Evolutionary conservation across 2,329 filamentous ascomycete genomes (phyloP).

Genomic region (Scytalidium lignicola): DNA sequence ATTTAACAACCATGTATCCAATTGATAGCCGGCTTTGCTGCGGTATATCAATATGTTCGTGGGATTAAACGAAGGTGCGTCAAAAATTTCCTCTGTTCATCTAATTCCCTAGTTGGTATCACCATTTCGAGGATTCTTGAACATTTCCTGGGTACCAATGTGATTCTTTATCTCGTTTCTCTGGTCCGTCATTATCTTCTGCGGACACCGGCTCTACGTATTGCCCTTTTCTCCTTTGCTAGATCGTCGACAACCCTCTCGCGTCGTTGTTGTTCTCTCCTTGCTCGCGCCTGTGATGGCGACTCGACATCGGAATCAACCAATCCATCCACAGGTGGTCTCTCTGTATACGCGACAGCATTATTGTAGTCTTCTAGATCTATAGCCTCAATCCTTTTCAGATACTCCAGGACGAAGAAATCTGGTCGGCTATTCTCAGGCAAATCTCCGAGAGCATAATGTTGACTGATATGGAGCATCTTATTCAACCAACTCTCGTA

Average conservation of each 20-base stretch:
- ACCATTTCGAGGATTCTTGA: too few species aligned
- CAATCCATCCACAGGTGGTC: conserved; percentile 4
- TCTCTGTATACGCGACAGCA: conserved; percentile 12
- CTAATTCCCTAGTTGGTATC: too few species aligned
- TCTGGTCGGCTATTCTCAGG: conserved; percentile 32
- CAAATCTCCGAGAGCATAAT: conserved; percentile 26
- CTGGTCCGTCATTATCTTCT: background rate
- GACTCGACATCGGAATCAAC: background rate
- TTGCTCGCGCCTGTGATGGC: background rate
- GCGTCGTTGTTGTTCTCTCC: background rate
- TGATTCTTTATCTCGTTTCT: too few species aligned
- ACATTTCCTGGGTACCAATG: too few species aligned
- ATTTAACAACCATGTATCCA: too few species aligned
- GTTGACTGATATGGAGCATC: conserved; percentile 45
- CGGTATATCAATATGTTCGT: too few species aligned
- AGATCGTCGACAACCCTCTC: background rate
- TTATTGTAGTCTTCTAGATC: conserved; percentile 11
- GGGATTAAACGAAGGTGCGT: too few species aligned
- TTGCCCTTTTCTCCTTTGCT: background rate
- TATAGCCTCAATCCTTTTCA: conserved; percentile 27
- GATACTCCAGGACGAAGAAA: conserved; percentile 35
- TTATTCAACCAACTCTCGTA: conserved; percentile 25
- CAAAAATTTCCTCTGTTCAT: too few species aligned
- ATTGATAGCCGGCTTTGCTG: too few species aligned
- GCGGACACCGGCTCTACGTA: background rate